phyloP scores from a whole-genome alignment of 2,329 filamentous ascomycete species.

The Neurospora sp. region DNA sequence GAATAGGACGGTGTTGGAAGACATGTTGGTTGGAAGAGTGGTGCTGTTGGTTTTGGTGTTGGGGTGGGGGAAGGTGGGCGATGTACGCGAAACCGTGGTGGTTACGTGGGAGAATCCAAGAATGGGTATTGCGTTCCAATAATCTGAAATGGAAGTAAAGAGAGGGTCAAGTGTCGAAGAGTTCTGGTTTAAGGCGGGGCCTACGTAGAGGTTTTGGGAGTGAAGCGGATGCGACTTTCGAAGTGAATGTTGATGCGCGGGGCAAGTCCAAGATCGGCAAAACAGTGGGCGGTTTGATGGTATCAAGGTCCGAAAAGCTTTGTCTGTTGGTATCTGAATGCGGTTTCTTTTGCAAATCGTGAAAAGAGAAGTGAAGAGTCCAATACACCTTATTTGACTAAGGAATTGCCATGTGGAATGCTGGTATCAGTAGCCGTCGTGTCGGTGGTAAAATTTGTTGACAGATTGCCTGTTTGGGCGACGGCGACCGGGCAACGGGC shows the following conservation, averaged over 20 bases:
- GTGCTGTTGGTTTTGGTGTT: slow-evolving; percentile 1
- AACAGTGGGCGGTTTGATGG: background rate
- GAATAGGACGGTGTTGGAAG: slow-evolving; percentile 46
- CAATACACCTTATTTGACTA: background rate
- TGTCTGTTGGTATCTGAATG: background rate
- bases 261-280: background rate
- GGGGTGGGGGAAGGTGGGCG: background rate
- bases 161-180: background rate
- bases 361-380: background rate
- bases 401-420: background rate
- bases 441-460: slow-evolving; percentile 12
- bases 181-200: background rate
- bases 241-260: background rate
- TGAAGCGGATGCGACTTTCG: background rate
- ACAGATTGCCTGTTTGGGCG: slow-evolving; percentile 18
- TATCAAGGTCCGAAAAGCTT: background rate
- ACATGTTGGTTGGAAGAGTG: slow-evolving; percentile 31
- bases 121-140: background rate
- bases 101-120: background rate
- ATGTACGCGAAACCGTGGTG: background rate
- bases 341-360: no score
- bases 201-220: background rate
- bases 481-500: slow-evolving; percentile 18
- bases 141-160: background rate
- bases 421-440: background rate